Base-by-base conservation (phyloP, 345 rosid species). In the Bruguiera gymnorhiza region DNA sequence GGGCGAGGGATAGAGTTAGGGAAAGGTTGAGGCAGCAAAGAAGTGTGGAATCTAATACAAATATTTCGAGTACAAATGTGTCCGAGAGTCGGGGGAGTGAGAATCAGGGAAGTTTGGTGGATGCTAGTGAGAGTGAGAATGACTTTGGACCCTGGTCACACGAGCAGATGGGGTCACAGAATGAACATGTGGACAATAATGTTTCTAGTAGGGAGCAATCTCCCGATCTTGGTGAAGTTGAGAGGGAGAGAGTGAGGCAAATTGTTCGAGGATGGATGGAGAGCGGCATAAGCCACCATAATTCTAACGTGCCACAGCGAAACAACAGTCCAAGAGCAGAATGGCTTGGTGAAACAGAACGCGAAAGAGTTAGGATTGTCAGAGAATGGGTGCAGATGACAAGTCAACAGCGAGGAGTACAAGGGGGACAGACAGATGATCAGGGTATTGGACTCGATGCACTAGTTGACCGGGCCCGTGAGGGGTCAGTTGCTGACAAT, bases 351-450 rank as follows among this genome's bases (percentile, higher is more conserved):
- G 98, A 96, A 83, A 92, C 87, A 30, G 99, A 96, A 80, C 90
- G 99, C 0, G 98, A 92, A 79, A 90, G 99, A 80, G 99, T 92
- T 72, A 90, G 99, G 83, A 81, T 89, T 85, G 94, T 92, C 61
- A 85, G 98, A 80, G 96, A 95, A 78, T 88, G 93, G 99, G 90
- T 92, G 83, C 98, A 92, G 80, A 86, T 83, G 98, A 83, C 96
- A 55, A 96, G 91, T 83, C 99, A 92, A 75, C 97, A 90, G 79
- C 90, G 91, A 75, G 96, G 89, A 34, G 60, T 82, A 48, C 89
- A 86, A 67, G 81, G 83, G 62, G 84, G 80, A n/a, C 81, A 68
- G 67, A 85, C 92, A 79, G 97, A 84, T 65, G 86, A 79, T 64
- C 96, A 83, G 68, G 73, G 75, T 63, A 76, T 82, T 54, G 79